Evolutionary conservation across 495 filamentous ascomycete genomes (phyloP).

Genomic region (Neurospora intermedia): DNA sequence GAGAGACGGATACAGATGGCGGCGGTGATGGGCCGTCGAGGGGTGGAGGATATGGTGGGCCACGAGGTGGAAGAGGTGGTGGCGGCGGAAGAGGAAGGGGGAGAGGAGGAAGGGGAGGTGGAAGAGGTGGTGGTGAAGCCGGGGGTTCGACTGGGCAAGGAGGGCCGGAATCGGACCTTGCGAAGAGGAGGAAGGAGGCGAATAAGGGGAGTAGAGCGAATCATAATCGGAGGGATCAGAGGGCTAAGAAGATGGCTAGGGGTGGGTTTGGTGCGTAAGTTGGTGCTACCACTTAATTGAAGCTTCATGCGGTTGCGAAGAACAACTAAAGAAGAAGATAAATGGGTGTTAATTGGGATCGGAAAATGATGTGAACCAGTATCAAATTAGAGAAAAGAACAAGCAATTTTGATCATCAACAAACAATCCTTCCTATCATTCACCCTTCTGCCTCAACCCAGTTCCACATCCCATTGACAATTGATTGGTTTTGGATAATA

Average conservation of each 20-base stretch:
- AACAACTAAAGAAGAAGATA: background rate
- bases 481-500: background rate
- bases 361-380: background rate
- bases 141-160: slow-evolving; percentile 45
- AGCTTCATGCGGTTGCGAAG: too few relatives aligned
- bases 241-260: slow-evolving; percentile 68
- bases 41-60: slow-evolving; percentile 26
- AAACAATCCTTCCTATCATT: background rate
- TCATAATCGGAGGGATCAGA: slow-evolving; percentile 58
- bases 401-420: background rate
- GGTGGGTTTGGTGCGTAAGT: slow-evolving; percentile 39
- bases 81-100: slow-evolving; percentile 23
- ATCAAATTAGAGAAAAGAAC: background rate
- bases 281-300: too few relatives aligned
- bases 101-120: slow-evolving; percentile 40
- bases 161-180: slow-evolving; percentile 40
- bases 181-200: slow-evolving; percentile 52
- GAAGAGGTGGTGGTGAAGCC: slow-evolving; percentile 43
- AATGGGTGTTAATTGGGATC: background rate
- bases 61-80: slow-evolving; percentile 29
- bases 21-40: background rate
- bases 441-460: background rate
- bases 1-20: slow-evolving; percentile 22
- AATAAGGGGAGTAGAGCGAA: slow-evolving; percentile 53
- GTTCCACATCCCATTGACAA: background rate